Evolutionary conservation across 495 filamentous ascomycete genomes (phyloP).

Genomic region (Annulohypoxylon maeteangense): DNA sequence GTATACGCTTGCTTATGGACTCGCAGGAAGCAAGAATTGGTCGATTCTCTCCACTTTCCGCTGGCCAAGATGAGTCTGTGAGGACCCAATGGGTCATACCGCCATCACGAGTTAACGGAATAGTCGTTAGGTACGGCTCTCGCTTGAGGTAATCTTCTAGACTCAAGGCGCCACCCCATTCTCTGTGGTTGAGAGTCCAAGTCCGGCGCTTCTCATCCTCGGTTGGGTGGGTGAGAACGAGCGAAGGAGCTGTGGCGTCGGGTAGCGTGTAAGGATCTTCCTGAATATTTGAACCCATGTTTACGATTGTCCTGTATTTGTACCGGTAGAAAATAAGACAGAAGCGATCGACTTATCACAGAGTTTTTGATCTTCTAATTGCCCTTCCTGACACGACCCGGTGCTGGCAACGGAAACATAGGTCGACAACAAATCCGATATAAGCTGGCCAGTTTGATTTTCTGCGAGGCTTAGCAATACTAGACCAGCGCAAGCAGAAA

Average conservation of each 20-base stretch:
- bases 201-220: slow-evolving; percentile 69
- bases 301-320: slow-evolving; percentile 1
- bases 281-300: slow-evolving; percentile 45
- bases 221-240: slow-evolving; percentile 76
- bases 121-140: slow-evolving; percentile 75
- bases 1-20: slow-evolving; percentile 78
- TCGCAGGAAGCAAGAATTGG: slow-evolving; percentile 85
- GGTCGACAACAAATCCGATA: neutral
- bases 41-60: slow-evolving; percentile 53
- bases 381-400: neutral
- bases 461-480: slow-evolving; percentile 27
- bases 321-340: neutral
- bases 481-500: slow-evolving; percentile 6
- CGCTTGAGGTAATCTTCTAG: slow-evolving; percentile 78
- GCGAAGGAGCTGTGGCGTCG: slow-evolving; percentile 64
- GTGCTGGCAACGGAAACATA: neutral
- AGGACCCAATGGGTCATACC: slow-evolving; percentile 89
- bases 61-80: slow-evolving; percentile 63
- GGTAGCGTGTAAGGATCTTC: slow-evolving; percentile 58
- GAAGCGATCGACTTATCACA: neutral
- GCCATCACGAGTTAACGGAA: slow-evolving; percentile 74
- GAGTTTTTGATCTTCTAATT: neutral
- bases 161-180: slow-evolving; percentile 76
- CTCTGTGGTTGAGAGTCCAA: slow-evolving; percentile 72
- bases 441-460: neutral